A percentile compares a stretch with the other conserved stretches of the same genome.
Evolutionary conservation across 345 rosid genomes (phyloP).

Genomic region (Eucalyptus pauciflora): DNA sequence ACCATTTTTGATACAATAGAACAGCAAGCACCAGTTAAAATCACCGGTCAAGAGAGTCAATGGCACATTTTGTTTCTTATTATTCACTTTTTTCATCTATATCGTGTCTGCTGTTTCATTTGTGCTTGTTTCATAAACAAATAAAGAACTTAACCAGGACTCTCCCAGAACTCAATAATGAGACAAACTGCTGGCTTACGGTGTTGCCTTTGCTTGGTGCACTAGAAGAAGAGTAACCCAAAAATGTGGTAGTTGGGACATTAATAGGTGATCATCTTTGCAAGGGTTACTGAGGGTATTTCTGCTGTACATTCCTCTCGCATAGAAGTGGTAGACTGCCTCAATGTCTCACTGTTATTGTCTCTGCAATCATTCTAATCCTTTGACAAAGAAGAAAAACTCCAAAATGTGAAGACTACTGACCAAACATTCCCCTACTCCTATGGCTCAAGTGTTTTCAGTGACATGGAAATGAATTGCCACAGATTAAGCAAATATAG

Average conservation of each 20-base stretch:
- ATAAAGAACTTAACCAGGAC: neutral
- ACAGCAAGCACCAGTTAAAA: neutral
- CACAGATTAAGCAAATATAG: neutral
- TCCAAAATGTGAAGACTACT: neutral
- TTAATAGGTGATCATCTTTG: neutral
- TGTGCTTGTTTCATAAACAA: neutral
- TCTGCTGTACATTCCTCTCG: neutral
- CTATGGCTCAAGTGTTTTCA: neutral
- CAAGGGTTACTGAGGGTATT: neutral
- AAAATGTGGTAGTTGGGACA: neutral
- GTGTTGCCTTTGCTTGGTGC: neutral
- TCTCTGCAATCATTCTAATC: neutral
- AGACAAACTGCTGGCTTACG: neutral
- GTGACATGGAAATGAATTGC: neutral
- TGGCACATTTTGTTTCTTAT: neutral
- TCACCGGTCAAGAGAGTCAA: neutral
- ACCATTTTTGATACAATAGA: neutral
- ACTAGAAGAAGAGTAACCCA: neutral
- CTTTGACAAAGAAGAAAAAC: neutral
- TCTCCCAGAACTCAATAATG: neutral
- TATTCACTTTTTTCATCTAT: neutral
- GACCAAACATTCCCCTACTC: neutral
- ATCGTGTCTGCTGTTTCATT: neutral
- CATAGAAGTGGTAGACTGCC: neutral
- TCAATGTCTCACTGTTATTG: neutral